Base-by-base conservation (phyloP, 768 basidiomycete genomes). In the Pisolithus microcarpus region DNA sequence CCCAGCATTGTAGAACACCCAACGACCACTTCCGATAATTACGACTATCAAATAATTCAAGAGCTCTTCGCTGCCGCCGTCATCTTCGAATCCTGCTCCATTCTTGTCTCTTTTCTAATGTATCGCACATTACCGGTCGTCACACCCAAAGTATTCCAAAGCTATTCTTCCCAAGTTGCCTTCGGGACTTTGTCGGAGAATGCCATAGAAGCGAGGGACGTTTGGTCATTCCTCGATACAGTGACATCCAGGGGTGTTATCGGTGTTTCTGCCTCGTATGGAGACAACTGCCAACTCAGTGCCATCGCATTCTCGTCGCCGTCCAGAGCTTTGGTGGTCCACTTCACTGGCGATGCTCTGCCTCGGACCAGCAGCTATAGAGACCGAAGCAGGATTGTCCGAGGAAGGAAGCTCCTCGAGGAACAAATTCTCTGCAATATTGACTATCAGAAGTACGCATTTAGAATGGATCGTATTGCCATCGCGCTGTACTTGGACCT, bases 401-500 rank as follows among this genome's bases (percentile, higher is more conserved):
- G 18, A 38, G 56, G 52, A 28, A 62, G 63, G 15, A 38, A 44
- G 2, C 53, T 69, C 5, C 56, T 79, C 7, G 51, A 65, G 46
- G 57, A 65, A 10, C 43, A 43, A 7, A 61, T 79, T 40, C 56
- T 79, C 7, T 56, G 63, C 43, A 52, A 69, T 30, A 18, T 57
- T 0, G 38, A 53, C 1, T 49, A 62, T 24, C 56, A 49, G 11
- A 78, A 75, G 50, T 61, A 67, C 45, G 70, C 72, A 0, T 76
- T 81, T 42, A 59, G 61, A 28, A 75, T 78, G 76, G 79, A 79
- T 54, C 67, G 64, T 36, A 56, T 80, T 0, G 67, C 71, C 0
- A 53, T 68, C 4, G 63, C 75, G 2, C 53, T 82, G 15, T 67
- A 64, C 56, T 42, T 60, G 11, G 79, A 81, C 50, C 45, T 70